Base-by-base conservation (phyloP, 2,329 filamentous ascomycete genomes). In the Diplodia mutila region DNA sequence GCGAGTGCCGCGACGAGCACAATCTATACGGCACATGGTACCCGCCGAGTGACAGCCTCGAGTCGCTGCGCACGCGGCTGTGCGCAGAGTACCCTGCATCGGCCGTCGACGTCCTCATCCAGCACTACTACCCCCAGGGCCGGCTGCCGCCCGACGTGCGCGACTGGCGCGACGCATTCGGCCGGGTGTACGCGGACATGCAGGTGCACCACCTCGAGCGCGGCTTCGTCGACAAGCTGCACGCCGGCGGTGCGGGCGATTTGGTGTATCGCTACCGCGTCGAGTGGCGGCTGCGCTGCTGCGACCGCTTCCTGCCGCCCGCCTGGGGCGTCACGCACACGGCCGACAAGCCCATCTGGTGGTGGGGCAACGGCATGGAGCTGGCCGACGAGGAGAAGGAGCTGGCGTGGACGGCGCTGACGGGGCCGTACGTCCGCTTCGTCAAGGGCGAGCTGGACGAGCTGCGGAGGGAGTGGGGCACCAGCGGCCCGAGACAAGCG, bases 1-100 rank as follows among this genome's bases (percentile, higher is more conserved):
- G 86, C 42, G 86, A 87, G 73, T 86, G 84, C 67, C 73, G 78
- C 57, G 82, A 86, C 68, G 86, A 88, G 73, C 84, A 84, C 69
- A 78, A 79, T 70, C 74, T 85, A 3, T 88, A 88, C 72, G 81
- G 79, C 1, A 75, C 75, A 9, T 87, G 83, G 83, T 78, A 80
- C 18, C 82, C 84, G 1, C 85, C 85, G 0, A 59, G 67, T 1
- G 70, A 83, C 48, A 78, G 75, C 2, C 79, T 81, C 14, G 72
- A 78, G 3, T 78, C 79, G 2, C 74, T 87, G 1, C 80, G 80
- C 61, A 70, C 73, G 2, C 80, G 86, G 0, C 79, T 88, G 0
- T 75, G 81, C 37, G 85, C 82, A 3, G 86, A 87, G 69, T 88
- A 87, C 69, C 82, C 85, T 0, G 74, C 75, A 4, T 69, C 72